A percentile compares a stretch with the other conserved stretches of the same genome.
Conservation (phyloP, 2,329 filamentous ascomycete species). For the Ophiosphaerella herpotricha region DNA sequence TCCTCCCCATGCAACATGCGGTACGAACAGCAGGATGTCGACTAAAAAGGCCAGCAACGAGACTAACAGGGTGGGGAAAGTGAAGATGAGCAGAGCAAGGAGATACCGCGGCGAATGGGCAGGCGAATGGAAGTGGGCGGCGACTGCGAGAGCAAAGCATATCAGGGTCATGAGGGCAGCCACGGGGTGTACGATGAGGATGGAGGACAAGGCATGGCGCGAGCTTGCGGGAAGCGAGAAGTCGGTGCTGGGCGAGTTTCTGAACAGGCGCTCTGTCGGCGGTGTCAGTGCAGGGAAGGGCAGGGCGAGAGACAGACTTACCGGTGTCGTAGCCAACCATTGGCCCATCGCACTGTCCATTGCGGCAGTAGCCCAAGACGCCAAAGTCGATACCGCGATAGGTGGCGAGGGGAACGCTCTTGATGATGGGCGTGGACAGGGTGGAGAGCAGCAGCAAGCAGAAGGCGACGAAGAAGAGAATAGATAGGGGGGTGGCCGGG, state of each 20-base stretch:
- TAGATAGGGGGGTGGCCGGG: slow-evolving; percentile 86
- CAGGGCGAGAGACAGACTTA: slow-evolving; percentile 53
- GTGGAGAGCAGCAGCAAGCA: slow-evolving; percentile 82
- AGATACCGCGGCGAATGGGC: slow-evolving; percentile 90
- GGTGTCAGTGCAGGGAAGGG: slow-evolving; percentile 17
- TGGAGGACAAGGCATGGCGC: slow-evolving; percentile 75
- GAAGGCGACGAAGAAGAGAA: slow-evolving; percentile 85
- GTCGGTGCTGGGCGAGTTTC: slow-evolving; percentile 52
- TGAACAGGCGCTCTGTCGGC: slow-evolving; percentile 53
- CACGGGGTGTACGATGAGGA: slow-evolving; percentile 90
- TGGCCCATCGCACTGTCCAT: slow-evolving; percentile 67
- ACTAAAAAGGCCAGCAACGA: slow-evolving; percentile 87
- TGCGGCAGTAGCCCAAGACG: slow-evolving; percentile 86
- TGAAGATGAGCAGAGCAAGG: slow-evolving; percentile 81
- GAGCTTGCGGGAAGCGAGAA: slow-evolving; percentile 69
- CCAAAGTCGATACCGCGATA: slow-evolving; percentile 81
- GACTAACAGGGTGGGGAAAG: slow-evolving; percentile 81
- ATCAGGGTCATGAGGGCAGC: slow-evolving; percentile 84
- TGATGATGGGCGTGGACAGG: slow-evolving; percentile 88
- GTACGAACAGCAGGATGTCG: slow-evolving; percentile 92
- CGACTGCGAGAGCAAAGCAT: slow-evolving; percentile 77
- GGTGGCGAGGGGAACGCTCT: slow-evolving; percentile 79
- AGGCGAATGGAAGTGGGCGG: slow-evolving; percentile 83
- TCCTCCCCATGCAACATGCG: slow-evolving; percentile 90
- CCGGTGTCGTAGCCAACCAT: slow-evolving; percentile 85